These are phyloP conservation scores for Penicillium soppii DNA, from an alignment of 495 filamentous ascomycete genomes.

Conservation along the genomic window DNA sequence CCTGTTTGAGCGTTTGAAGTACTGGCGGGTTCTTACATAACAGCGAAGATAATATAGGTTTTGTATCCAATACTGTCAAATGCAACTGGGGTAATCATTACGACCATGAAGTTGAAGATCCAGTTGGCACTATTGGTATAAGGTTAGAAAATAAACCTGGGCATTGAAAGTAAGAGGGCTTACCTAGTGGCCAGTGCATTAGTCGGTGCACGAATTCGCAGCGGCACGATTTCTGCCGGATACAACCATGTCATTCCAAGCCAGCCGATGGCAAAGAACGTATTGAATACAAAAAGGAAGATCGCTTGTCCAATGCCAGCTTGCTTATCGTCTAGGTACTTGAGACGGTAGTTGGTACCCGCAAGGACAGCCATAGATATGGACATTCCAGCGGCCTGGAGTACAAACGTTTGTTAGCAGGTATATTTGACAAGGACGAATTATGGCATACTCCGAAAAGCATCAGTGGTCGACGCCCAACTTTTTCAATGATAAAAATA, in stretches of 20 bases:
- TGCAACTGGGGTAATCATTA: slow-evolving; percentile 59
- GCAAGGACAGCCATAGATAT: slow-evolving; percentile 61
- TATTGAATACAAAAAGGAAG: slow-evolving; percentile 61
- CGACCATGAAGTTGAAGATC: slow-evolving; percentile 62
- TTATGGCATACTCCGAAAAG: slow-evolving; percentile 52
- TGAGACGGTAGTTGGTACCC: slow-evolving; percentile 37
- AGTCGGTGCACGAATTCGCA: slow-evolving; percentile 25
- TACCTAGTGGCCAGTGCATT: slow-evolving; percentile 21
- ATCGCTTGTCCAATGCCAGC: slow-evolving; percentile 46
- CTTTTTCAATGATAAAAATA: slow-evolving; percentile 62
- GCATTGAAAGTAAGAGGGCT: not conserved
- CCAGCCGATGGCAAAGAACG: slow-evolving; percentile 71
- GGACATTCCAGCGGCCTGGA: slow-evolving; percentile 53
- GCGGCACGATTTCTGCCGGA: slow-evolving; percentile 59
- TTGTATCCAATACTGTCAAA: slow-evolving; percentile 63
- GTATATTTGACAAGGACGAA: not conserved
- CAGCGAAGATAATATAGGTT: slow-evolving; percentile 67
- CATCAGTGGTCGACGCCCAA: slow-evolving; percentile 65
- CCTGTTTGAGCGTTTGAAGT: too few species aligned
- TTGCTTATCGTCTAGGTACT: slow-evolving; percentile 26
- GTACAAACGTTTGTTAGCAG: not conserved
- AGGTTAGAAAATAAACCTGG: not conserved
- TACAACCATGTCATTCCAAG: slow-evolving; percentile 72
- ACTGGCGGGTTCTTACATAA: slow-evolving; percentile 17
- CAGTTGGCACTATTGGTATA: slow-evolving; percentile 40